Conservation (phyloP, 2,329 filamentous ascomycete species). For the Alternaria sp. region DNA sequence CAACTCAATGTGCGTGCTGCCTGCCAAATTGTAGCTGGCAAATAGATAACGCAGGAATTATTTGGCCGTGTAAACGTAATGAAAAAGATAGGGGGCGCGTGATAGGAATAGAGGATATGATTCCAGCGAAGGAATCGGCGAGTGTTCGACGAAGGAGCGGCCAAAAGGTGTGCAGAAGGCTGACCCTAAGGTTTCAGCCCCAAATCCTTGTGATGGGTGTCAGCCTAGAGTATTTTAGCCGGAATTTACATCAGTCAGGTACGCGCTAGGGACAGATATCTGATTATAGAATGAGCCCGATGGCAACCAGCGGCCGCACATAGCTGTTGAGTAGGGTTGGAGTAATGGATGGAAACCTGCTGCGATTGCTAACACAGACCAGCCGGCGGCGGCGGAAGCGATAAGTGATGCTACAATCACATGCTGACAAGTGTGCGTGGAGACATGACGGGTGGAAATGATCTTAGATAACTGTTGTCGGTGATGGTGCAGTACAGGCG, state of each 20-base stretch:
- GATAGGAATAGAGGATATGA: constrained; percentile 1
- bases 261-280: not conserved
- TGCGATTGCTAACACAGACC: not conserved
- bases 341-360: not conserved
- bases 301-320: not conserved
- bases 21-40: not conserved
- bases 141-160: not conserved
- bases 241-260: not conserved
- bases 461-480: not conserved
- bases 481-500: not conserved
- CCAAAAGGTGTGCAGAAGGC: not conserved
- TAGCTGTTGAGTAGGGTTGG: not conserved
- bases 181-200: constrained; percentile 3
- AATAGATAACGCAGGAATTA: not conserved
- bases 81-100: not conserved
- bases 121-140: constrained; percentile 1
- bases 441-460: not conserved
- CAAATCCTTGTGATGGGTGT: not conserved
- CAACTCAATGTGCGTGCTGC: not conserved
- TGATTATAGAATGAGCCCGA: not conserved
- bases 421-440: not conserved
- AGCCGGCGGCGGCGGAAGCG: not conserved
- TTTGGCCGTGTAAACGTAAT: constrained; percentile 2
- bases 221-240: constrained; percentile 1
- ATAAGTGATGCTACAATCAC: not conserved